These are phyloP conservation scores for Phytopythium litorale DNA, from an alignment of 352 stramenopile species.

Conservation along the genomic window DNA sequence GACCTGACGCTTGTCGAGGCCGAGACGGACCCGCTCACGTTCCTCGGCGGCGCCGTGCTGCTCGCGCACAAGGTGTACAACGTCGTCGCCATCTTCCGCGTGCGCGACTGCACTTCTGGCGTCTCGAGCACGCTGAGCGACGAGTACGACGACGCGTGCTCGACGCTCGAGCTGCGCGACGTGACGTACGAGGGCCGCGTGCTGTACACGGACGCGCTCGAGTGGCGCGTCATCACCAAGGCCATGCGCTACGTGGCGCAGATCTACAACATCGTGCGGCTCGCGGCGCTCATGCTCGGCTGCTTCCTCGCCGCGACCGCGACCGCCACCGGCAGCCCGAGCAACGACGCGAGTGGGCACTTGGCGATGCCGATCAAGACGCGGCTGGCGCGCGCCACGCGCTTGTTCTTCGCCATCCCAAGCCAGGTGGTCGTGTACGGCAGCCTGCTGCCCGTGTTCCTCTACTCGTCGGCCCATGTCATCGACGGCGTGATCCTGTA, in stretches of 20 bases:
- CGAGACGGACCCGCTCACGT: constrained; percentile 45
- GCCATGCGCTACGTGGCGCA: constrained; percentile 40
- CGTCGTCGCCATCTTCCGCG: constrained; percentile 37
- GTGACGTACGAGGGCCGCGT: constrained; percentile 45
- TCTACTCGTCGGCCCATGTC: constrained; percentile 43
- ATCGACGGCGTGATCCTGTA: constrained; percentile 52
- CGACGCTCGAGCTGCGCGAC: constrained; percentile 29
- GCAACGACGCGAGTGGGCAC: neutral
- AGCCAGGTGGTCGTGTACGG: constrained; percentile 51
- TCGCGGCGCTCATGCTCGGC: constrained; percentile 27
- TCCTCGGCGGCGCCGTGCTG: constrained; percentile 38
- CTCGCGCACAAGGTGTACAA: constrained; percentile 57
- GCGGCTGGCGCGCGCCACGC: constrained; percentile 16
- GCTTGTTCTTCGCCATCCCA: constrained; percentile 40
- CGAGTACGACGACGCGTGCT: constrained; percentile 14
- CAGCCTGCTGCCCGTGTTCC: constrained; percentile 41
- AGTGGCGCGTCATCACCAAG: constrained; percentile 46
- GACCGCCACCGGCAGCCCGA: neutral
- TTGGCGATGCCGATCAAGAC: neutral
- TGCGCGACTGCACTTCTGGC: constrained; percentile 23
- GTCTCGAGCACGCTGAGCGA: neutral
- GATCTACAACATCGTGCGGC: constrained; percentile 34
- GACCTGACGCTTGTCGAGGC: constrained; percentile 47
- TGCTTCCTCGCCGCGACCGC: constrained; percentile 22
- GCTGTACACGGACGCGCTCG: constrained; percentile 48